A percentile compares a stretch with the other conserved stretches of the same genome.
Evolutionary conservation across 345 rosid genomes (phyloP).

Genomic region (Gossypium anomalum): DNA sequence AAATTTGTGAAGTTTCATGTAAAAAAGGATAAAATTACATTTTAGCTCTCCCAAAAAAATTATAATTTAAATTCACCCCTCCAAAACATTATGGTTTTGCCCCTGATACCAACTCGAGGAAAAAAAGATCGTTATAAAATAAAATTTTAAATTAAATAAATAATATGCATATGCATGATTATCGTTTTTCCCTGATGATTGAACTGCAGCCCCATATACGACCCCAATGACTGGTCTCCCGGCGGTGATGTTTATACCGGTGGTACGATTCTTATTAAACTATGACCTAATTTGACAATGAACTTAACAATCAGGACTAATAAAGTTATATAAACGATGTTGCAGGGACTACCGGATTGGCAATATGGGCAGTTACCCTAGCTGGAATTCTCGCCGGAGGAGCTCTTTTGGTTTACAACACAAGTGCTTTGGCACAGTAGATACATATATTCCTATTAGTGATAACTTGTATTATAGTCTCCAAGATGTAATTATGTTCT

Average conservation of each 20-base stretch:
- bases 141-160: too few species aligned
- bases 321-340: background rate
- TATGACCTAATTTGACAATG: background rate
- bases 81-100: too few species aligned
- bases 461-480: conserved; percentile 1
- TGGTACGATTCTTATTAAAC: conserved; percentile 29
- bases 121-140: too few species aligned
- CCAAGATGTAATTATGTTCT: background rate
- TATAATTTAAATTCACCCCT: too few species aligned
- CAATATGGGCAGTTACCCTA: conserved; percentile 91
- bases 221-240: conserved; percentile 64
- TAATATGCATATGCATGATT: background rate
- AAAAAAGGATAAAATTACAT: too few species aligned
- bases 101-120: too few species aligned
- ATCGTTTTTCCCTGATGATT: background rate
- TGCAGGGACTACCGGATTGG: conserved; percentile 71
- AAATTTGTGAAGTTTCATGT: too few species aligned
- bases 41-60: too few species aligned
- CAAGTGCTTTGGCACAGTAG: conserved; percentile 92
- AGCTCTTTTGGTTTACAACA: conserved; percentile 89
- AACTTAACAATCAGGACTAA: background rate
- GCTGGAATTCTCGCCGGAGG: conserved; percentile 79
- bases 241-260: conserved; percentile 78
- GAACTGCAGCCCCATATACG: conserved; percentile 66
- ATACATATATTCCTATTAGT: background rate